Conservation (phyloP, 208 protist species). For the Wallacemonas sp. region DNA sequence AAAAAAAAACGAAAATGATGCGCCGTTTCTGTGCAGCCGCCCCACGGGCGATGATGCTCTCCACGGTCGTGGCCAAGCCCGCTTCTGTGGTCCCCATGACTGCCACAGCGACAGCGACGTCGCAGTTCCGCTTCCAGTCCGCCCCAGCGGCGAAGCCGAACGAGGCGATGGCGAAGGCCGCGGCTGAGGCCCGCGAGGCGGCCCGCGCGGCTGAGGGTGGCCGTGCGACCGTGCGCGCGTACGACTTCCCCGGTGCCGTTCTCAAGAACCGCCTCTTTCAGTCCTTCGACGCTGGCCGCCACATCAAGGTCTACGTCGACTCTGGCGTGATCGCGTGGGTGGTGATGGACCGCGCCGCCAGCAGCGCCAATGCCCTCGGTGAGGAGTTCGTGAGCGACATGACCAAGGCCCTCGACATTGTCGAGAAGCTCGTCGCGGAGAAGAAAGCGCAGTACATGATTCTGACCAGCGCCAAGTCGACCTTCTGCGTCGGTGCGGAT, state of each 20-base stretch:
- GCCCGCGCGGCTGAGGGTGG: conserved; percentile 11
- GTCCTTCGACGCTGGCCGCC: conserved; percentile 48
- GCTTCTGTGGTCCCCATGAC: neutral
- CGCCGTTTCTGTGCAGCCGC: conserved; percentile 32
- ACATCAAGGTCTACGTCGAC: conserved; percentile 80
- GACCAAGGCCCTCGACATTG: conserved; percentile 55
- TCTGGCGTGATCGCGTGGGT: conserved; percentile 74
- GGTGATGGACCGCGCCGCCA: conserved; percentile 78
- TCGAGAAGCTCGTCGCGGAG: conserved; percentile 62
- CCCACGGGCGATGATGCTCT: conserved; percentile 9
- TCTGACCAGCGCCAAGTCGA: conserved; percentile 71
- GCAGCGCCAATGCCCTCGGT: conserved; percentile 75
- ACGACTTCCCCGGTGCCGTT: conserved; percentile 54
- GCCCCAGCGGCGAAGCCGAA: neutral
- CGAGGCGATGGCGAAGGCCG: neutral
- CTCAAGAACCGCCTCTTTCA: conserved; percentile 48
- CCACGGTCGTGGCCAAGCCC: neutral
- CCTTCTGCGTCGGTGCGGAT: conserved; percentile 84
- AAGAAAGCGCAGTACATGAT: conserved; percentile 60
- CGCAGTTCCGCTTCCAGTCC: conserved; percentile 10
- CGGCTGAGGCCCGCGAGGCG: conserved; percentile 2
- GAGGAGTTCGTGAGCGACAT: conserved; percentile 59
- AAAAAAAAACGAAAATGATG: conserved; percentile 29
- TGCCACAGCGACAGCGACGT: too few species aligned
- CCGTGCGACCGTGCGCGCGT: conserved; percentile 28